Evolutionary conservation across 257 asterid genomes (phyloP).

Genomic region (Verbena officinalis): DNA sequence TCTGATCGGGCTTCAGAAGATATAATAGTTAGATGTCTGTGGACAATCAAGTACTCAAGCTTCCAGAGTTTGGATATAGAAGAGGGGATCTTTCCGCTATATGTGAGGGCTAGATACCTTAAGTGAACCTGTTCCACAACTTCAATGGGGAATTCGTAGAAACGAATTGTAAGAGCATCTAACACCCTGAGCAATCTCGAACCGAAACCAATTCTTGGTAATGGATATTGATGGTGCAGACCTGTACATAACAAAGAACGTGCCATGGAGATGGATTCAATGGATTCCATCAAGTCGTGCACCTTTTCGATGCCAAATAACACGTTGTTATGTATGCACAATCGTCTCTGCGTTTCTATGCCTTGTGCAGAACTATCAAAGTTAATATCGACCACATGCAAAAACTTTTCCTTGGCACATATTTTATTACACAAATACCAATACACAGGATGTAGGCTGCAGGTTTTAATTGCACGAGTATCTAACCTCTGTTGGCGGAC

Average conservation of each 20-base stretch:
- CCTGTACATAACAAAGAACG: background rate
- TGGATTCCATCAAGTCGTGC: background rate
- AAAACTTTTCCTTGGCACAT: conserved; percentile 9
- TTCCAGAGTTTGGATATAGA: background rate
- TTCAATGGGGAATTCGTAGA: background rate
- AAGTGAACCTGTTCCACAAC: background rate
- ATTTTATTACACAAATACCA: conserved; percentile 26
- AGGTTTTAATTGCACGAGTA: background rate
- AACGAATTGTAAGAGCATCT: background rate
- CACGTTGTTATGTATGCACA: conserved; percentile 25
- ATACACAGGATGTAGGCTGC: conserved; percentile 6
- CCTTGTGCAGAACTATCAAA: background rate
- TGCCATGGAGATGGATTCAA: background rate
- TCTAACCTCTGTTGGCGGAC: background rate
- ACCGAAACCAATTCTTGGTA: background rate
- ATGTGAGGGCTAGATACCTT: background rate
- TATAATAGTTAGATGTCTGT: too few species aligned
- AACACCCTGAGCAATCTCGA: background rate
- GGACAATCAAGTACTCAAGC: conserved; percentile 1
- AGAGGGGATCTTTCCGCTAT: background rate
- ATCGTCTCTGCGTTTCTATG: conserved; percentile 8
- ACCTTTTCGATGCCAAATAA: conserved; percentile 22
- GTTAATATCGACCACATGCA: conserved; percentile 2
- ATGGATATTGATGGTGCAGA: background rate
- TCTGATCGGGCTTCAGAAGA: background rate